Evolutionary conservation across 2,329 filamentous ascomycete species (phyloP).

Genomic region (Cucurbitaria berberidis): DNA sequence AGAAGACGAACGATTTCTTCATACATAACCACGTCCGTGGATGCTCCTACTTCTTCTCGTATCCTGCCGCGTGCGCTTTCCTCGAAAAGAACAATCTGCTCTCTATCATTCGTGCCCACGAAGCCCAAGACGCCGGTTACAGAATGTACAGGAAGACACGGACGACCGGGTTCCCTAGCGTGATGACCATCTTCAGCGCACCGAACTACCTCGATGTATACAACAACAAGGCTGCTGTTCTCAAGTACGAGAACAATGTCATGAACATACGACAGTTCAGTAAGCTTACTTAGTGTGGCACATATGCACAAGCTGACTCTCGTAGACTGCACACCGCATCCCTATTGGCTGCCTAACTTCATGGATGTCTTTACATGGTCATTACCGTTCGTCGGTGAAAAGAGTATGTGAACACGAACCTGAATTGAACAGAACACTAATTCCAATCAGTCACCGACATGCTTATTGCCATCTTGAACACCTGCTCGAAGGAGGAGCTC

Average conservation of each 20-base stretch:
- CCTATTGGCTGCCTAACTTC: conserved; percentile 99
- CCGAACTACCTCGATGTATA: conserved; percentile 99
- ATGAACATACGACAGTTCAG: conserved; percentile 99
- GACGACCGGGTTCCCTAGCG: conserved; percentile 96
- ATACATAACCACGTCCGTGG: conserved; percentile 98
- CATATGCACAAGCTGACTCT: conserved; percentile 15
- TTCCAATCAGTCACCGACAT: conserved; percentile 77
- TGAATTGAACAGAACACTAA: conserved; percentile 21
- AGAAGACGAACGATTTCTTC: conserved; percentile 98
- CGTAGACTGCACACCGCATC: conserved; percentile 89
- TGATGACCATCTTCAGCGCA: conserved; percentile 99
- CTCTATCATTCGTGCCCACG: conserved; percentile 95
- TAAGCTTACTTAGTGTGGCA: conserved; percentile 24
- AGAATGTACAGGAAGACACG: conserved; percentile 99
- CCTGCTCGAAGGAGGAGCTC: conserved; percentile 96
- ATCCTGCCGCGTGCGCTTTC: conserved; percentile 95
- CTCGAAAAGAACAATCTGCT: conserved; percentile 98
- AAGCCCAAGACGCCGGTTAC: conserved; percentile 97
- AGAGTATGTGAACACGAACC: conserved; percentile 56
- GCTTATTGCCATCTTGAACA: conserved; percentile 98
- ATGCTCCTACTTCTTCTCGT: conserved; percentile 99
- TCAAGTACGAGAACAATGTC: conserved; percentile 99
- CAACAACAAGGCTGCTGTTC: conserved; percentile 98
- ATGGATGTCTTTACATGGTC: conserved; percentile 99
- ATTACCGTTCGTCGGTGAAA: conserved; percentile 96